A percentile compares a stretch with the other conserved stretches of the same genome.
Evolutionary conservation across 208 protist genomes (phyloP).

Genomic region (Crithidia fasciculata): DNA sequence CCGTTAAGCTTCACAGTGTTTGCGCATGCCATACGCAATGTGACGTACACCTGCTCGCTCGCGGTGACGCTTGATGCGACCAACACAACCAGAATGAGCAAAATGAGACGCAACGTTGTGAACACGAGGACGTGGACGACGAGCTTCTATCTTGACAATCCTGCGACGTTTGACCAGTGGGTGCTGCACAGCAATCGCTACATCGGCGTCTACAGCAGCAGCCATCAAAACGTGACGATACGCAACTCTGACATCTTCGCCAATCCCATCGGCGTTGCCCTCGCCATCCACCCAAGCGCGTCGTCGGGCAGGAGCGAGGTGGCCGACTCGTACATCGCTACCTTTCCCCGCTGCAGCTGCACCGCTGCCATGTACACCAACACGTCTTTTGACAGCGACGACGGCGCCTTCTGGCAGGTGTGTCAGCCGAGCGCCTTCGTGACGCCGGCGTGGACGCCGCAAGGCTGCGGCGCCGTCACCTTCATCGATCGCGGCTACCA

Average conservation of each 20-base stretch:
- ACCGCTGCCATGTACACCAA: slow-evolving; percentile 4
- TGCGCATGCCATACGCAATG: too few relatives aligned
- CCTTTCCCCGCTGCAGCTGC: slow-evolving; percentile 26
- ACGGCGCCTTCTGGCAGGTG: slow-evolving; percentile 11
- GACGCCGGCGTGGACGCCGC: slow-evolving; percentile 2
- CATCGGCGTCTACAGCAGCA: slow-evolving; percentile 47
- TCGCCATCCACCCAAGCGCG: slow-evolving; percentile 26
- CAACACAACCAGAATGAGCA: too few relatives aligned
- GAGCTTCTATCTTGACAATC: not conserved
- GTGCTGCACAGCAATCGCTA: slow-evolving; percentile 31
- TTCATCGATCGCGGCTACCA: slow-evolving; percentile 35
- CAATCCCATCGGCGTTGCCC: slow-evolving; percentile 40
- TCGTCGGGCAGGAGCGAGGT: slow-evolving; percentile 21
- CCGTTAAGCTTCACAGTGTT: too few relatives aligned
- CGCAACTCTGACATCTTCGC: slow-evolving; percentile 33
- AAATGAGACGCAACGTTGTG: too few relatives aligned
- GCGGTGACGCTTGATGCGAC: too few relatives aligned
- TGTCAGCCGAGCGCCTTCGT: slow-evolving; percentile 23
- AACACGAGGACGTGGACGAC: too few relatives aligned
- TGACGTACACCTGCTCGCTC: too few relatives aligned
- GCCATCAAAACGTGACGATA: slow-evolving; percentile 33
- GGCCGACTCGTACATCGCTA: slow-evolving; percentile 27
- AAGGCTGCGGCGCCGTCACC: slow-evolving; percentile 24
- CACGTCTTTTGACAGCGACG: slow-evolving; percentile 2
- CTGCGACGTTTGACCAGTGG: slow-evolving; percentile 16